Evolutionary conservation across 2,329 filamentous ascomycete species (phyloP).

Genomic region (Pyricularia grisea): DNA sequence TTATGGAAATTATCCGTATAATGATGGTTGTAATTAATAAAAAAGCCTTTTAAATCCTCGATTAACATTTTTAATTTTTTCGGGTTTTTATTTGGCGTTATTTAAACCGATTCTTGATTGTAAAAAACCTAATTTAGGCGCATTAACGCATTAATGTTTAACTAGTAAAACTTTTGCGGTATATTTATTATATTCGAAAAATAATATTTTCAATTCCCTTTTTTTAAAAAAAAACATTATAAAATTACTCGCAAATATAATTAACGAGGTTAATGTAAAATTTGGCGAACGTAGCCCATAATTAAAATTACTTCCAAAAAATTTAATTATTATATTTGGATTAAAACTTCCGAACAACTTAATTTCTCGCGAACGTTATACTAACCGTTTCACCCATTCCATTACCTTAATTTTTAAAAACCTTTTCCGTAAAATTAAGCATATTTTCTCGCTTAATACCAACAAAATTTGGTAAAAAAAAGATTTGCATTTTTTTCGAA

Average conservation of each 20-base stretch:
- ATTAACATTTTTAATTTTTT: too few species aligned
- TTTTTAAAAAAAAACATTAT: neutral
- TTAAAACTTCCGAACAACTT: conserved; percentile 26
- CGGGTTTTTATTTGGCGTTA: too few species aligned
- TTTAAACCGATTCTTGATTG: too few species aligned
- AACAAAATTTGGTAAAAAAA: too few species aligned
- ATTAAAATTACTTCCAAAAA: conserved; percentile 20
- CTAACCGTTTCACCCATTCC: conserved; percentile 14
- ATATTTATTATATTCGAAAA: neutral
- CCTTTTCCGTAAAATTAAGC: neutral
- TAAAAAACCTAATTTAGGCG: too few species aligned
- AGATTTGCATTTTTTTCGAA: too few species aligned
- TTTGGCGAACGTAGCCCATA: conserved; percentile 14
- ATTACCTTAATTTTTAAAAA: conserved; percentile 8
- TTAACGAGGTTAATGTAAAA: neutral
- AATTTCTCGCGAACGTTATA: conserved; percentile 18
- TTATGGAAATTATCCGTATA: too few species aligned
- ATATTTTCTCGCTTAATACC: too few species aligned
- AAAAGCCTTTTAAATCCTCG: too few species aligned
- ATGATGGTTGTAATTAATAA: neutral
- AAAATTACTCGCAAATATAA: neutral
- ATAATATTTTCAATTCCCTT: neutral
- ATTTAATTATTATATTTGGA: conserved; percentile 22
- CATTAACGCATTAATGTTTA: too few species aligned
- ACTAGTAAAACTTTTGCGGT: too few species aligned